Conservation (phyloP, 768 basidiomycete species). For the Pholiota conissans region DNA sequence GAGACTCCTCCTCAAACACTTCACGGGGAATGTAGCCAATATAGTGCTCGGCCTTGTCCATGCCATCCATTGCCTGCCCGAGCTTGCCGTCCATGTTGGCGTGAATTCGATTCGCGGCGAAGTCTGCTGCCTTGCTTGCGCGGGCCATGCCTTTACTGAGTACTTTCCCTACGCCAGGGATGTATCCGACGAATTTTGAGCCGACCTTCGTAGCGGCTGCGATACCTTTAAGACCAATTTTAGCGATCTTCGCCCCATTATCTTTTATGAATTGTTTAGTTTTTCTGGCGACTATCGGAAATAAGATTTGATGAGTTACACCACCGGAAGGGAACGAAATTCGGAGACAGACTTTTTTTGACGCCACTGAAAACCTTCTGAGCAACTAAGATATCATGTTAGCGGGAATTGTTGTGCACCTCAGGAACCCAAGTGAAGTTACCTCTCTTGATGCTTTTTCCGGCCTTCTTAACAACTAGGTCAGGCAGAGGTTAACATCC, state of each 20-base stretch:
- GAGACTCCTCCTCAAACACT: not conserved
- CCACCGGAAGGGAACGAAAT: too few species aligned
- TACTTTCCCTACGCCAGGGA: constrained; percentile 9
- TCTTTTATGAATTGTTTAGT: constrained; percentile 1
- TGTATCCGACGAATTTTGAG: constrained; percentile 8
- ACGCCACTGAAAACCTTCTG: too few species aligned
- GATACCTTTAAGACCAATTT: constrained; percentile 10
- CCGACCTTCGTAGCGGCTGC: constrained; percentile 1
- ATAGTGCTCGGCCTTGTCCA: constrained; percentile 1
- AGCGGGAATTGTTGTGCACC: too few species aligned
- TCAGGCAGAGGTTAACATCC: too few species aligned
- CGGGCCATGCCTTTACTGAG: constrained; percentile 2
- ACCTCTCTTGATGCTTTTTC: too few species aligned
- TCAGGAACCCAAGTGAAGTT: too few species aligned
- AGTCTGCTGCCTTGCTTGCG: not conserved
- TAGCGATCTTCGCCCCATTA: constrained; percentile 12
- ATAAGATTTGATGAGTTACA: too few species aligned
- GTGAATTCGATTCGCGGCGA: constrained; percentile 10
- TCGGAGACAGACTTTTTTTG: too few species aligned
- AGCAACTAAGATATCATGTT: too few species aligned
- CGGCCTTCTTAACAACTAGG: too few species aligned
- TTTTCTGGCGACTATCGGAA: too few species aligned
- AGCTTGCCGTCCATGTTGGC: constrained; percentile 3
- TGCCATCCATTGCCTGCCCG: not conserved
- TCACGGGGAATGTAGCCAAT: not conserved